Evolutionary conservation across 371 early-diverging fungal species (phyloP), one percentile per base, ranked within the genome.

Genomic region (Nosema muscidifuracis): DNA sequence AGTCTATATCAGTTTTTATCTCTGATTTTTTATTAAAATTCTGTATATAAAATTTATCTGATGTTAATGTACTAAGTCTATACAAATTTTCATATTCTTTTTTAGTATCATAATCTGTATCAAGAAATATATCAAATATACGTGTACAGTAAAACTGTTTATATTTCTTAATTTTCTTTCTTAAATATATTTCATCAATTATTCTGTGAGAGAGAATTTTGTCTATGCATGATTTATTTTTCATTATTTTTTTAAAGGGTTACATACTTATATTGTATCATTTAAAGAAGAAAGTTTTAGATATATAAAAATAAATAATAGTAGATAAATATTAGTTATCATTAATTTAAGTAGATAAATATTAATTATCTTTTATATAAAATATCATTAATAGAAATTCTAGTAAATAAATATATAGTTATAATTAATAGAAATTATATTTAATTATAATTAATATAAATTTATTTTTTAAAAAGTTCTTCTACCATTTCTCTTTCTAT

Each of bases 401-500:
- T n/a, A n/a, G n/a, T n/a, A n/a, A n/a, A n/a, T n/a, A n/a, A n/a
- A n/a, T n/a, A n/a, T n/a, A n/a, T n/a, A n/a, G n/a, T n/a, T n/a
- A n/a, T n/a, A n/a, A n/a, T n/a, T n/a, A n/a, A n/a, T n/a, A n/a
- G n/a, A n/a, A 38, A 38, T 38, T 7, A 38, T 13, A 38, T 38
- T 7, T 38, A 16, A 53, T 53, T 9, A 24, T 53, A 53, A 15
- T 7, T 42, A 63, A 44, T 15, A 18, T 68, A 42, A 26, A 34
- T 42, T 67, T 51, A 16, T 61, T 70, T 18, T 50, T 66, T 31
- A 56, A 75, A 79, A 6, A 79, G 60, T 28, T 64, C 57, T n/a
- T 67, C 76, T 26, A 81, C 76, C 26, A 74, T 70, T 63, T 96
- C 92, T 51, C 89, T 89, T 85, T 96, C 97, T 82, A 94, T 86